phyloP scores from a whole-genome alignment of 257 asterid species.

The Ilex asprella region DNA sequence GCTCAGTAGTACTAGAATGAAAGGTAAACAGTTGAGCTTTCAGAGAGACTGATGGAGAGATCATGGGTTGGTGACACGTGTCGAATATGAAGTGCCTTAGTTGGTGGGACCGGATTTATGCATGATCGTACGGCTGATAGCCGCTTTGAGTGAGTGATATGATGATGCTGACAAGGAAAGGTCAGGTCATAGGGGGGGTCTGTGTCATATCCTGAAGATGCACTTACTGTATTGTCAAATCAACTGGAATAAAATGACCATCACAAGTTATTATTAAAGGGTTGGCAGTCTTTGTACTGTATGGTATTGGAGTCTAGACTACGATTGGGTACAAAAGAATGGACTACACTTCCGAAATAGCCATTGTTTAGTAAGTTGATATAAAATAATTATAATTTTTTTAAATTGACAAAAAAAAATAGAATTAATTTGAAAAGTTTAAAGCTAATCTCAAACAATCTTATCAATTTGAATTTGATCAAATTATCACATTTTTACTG shows the following conservation, averaged over 20 bases:
- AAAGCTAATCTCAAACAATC: too few species aligned
- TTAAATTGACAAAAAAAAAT: too few species aligned
- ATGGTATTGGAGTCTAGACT: too few species aligned
- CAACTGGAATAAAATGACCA: slow-evolving; percentile 14
- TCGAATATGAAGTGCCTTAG: neutral
- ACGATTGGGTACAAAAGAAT: too few species aligned
- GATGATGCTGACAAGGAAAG: slow-evolving; percentile 33
- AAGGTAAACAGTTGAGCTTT: neutral
- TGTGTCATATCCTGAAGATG: slow-evolving; percentile 41
- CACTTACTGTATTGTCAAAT: slow-evolving; percentile 49
- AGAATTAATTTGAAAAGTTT: too few species aligned
- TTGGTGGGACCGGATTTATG: neutral
- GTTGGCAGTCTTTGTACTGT: too few species aligned
- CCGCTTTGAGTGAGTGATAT: neutral
- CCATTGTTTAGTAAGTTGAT: too few species aligned
- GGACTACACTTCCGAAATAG: too few species aligned
- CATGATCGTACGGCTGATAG: slow-evolving; percentile 14
- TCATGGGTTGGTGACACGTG: slow-evolving; percentile 36
- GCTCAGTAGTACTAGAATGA: too few species aligned
- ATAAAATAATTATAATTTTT: too few species aligned
- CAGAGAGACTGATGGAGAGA: slow-evolving; percentile 17
- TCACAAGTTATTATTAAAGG: neutral
- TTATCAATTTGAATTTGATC: too few species aligned
- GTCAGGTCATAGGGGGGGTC: slow-evolving; percentile 40
- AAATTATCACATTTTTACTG: too few species aligned